These are phyloP conservation scores for Ramaria sp. DNA, from an alignment of 768 basidiomycete species.

Conservation along the genomic window DNA sequence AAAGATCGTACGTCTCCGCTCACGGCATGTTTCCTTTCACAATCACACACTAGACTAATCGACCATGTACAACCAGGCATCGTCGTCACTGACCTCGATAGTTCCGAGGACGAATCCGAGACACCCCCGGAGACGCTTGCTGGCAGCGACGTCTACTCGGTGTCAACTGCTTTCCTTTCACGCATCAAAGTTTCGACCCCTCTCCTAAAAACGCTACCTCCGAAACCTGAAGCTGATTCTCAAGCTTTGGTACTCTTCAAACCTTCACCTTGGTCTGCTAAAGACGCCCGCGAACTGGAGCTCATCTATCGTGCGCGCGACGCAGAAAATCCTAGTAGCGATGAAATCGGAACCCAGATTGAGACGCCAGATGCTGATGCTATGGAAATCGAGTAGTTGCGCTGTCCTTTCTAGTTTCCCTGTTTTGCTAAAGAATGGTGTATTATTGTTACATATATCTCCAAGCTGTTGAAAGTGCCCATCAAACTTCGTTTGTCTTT, in stretches of 20 bases:
- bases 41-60: slow-evolving; percentile 1
- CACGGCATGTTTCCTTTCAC: slow-evolving; percentile 4
- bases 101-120: slow-evolving; percentile 30
- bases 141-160: slow-evolving; percentile 23
- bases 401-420: no score
- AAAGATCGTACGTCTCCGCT: slow-evolving; percentile 44
- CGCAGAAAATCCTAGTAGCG: not conserved
- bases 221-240: slow-evolving; percentile 10
- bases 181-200: slow-evolving; percentile 22
- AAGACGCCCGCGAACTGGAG: slow-evolving; percentile 1
- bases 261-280: slow-evolving; percentile 8
- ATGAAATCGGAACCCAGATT: not conserved
- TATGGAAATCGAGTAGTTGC: slow-evolving; percentile 42
- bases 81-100: slow-evolving; percentile 49
- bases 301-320: not conserved
- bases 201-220: not conserved
- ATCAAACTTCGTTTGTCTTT: no score
- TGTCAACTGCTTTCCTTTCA: slow-evolving; percentile 37
- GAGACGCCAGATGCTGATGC: slow-evolving; percentile 26
- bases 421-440: no score
- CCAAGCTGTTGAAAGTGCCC: no score
- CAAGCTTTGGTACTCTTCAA: slow-evolving; percentile 47
- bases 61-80: slow-evolving; percentile 35
- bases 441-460: no score
- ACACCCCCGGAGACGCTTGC: slow-evolving; percentile 11